Conservation (phyloP, 352 stramenopile species). For the Phytophthora sojae region DNA sequence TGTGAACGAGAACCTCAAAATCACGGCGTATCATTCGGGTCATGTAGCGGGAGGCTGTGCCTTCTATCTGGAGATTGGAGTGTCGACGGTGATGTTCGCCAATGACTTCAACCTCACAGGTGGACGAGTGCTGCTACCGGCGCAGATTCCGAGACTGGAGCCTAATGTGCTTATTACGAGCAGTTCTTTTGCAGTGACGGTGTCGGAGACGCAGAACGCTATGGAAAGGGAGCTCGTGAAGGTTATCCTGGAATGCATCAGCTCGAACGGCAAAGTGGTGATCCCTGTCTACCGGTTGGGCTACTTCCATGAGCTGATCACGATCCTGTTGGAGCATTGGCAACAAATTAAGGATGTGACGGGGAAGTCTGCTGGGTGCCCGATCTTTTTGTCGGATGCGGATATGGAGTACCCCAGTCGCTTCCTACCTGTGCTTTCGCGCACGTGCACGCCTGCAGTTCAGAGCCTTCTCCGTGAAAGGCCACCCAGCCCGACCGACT, state of each 20-base stretch:
- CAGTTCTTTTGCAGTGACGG: constrained; percentile 81
- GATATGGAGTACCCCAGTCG: constrained; percentile 64
- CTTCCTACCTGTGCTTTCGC: constrained; percentile 66
- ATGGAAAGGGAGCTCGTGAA: constrained; percentile 88
- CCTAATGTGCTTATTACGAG: constrained; percentile 69
- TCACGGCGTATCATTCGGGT: constrained; percentile 84
- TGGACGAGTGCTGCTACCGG: constrained; percentile 71
- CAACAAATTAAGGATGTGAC: constrained; percentile 51
- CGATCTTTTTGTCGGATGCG: constrained; percentile 77
- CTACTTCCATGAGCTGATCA: constrained; percentile 84
- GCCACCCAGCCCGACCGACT: constrained; percentile 21
- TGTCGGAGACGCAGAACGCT: constrained; percentile 81
- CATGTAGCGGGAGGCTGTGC: constrained; percentile 81
- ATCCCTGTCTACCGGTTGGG: constrained; percentile 81
- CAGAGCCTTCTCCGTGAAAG: constrained; percentile 42
- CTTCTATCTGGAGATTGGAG: constrained; percentile 81
- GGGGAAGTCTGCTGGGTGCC: constrained; percentile 39
- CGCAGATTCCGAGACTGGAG: constrained; percentile 72
- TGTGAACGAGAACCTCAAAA: constrained; percentile 73
- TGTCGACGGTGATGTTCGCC: constrained; percentile 74
- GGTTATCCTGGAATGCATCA: constrained; percentile 79
- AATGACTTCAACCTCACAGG: constrained; percentile 85
- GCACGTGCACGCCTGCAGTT: constrained; percentile 66
- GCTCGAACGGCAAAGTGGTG: constrained; percentile 83
- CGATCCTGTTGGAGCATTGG: constrained; percentile 82